Evolutionary conservation across 2,329 filamentous ascomycete genomes (phyloP).

Genomic region (Apiospora sp.): DNA sequence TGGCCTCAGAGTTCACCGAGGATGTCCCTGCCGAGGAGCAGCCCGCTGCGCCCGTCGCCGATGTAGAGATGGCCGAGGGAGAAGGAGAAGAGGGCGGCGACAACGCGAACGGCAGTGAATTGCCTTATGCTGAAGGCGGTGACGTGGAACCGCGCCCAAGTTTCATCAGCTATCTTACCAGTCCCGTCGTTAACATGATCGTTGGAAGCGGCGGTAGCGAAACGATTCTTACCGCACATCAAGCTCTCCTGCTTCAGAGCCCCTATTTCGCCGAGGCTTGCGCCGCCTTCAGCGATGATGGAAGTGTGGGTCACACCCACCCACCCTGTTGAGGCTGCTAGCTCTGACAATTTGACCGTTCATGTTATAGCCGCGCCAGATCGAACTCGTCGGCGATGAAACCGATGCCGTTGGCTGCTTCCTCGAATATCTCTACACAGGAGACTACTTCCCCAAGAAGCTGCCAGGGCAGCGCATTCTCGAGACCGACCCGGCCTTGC

Average conservation of each 20-base stretch:
- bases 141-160: slow-evolving; percentile 48
- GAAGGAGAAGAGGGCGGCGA: slow-evolving; percentile 44
- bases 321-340: slow-evolving; percentile 18
- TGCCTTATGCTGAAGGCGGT: slow-evolving; percentile 50
- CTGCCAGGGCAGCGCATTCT: slow-evolving; percentile 69
- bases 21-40: slow-evolving; percentile 40
- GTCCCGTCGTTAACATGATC: slow-evolving; percentile 73
- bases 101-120: slow-evolving; percentile 40
- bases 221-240: slow-evolving; percentile 78
- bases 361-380: slow-evolving; percentile 62
- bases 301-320: slow-evolving; percentile 58
- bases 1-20: slow-evolving; percentile 42
- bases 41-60: slow-evolving; percentile 40
- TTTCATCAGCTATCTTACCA: slow-evolving; percentile 69
- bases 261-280: slow-evolving; percentile 76
- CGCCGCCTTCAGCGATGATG: slow-evolving; percentile 66
- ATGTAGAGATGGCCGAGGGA: slow-evolving; percentile 46
- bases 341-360: slow-evolving; percentile 10
- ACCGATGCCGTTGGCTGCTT: slow-evolving; percentile 80
- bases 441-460: slow-evolving; percentile 83
- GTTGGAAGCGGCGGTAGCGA: slow-evolving; percentile 67
- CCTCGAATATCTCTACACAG: slow-evolving; percentile 84
- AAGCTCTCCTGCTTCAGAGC: slow-evolving; percentile 76
- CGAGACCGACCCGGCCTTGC: slow-evolving; percentile 72
- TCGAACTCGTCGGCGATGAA: slow-evolving; percentile 73